A percentile compares a stretch with the other conserved stretches of the same genome.
phyloP scores from a whole-genome alignment of 1,284 basidiomycete genomes.

The Cryptococcus neoformans region DNA sequence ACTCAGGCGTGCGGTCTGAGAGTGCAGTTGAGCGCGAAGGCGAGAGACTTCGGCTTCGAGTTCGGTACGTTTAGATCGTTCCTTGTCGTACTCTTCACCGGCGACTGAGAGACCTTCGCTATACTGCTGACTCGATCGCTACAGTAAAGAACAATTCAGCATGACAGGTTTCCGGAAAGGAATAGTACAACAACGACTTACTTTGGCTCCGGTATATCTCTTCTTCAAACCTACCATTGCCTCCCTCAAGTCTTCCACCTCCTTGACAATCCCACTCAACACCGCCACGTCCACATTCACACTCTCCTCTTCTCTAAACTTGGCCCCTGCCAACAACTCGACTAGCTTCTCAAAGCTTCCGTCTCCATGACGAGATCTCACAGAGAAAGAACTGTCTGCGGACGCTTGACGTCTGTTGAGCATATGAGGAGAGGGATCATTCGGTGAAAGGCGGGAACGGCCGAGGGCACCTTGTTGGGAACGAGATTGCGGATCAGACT shows the following conservation, averaged over 20 bases:
- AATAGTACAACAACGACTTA: constrained; percentile 48
- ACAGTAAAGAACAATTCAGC: constrained; percentile 50
- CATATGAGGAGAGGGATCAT: constrained; percentile 21
- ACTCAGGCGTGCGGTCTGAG: constrained; percentile 82
- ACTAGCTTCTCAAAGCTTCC: constrained; percentile 27
- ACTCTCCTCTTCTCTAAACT: constrained; percentile 60
- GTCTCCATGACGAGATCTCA: constrained; percentile 29
- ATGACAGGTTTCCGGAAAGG: constrained; percentile 28
- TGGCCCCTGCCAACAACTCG: constrained; percentile 60
- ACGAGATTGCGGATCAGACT: constrained; percentile 4
- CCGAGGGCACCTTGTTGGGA: constrained; percentile 16
- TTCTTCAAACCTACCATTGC: constrained; percentile 66
- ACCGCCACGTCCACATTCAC: constrained; percentile 71
- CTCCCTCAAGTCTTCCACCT: constrained; percentile 65
- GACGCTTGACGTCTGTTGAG: constrained; percentile 41
- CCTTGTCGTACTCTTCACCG: constrained; percentile 88
- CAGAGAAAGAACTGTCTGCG: constrained; percentile 33
- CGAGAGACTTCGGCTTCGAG: constrained; percentile 88
- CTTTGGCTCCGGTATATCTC: constrained; percentile 79
- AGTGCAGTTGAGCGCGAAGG: constrained; percentile 77
- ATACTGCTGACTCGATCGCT: constrained; percentile 78
- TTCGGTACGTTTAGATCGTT: constrained; percentile 79
- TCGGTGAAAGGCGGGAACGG: constrained; percentile 24
- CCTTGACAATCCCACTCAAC: constrained; percentile 66
- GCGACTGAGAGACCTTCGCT: constrained; percentile 89